These are phyloP conservation scores for Rosa persica DNA, from an alignment of 306 rosid species.

Conservation along the genomic window DNA sequence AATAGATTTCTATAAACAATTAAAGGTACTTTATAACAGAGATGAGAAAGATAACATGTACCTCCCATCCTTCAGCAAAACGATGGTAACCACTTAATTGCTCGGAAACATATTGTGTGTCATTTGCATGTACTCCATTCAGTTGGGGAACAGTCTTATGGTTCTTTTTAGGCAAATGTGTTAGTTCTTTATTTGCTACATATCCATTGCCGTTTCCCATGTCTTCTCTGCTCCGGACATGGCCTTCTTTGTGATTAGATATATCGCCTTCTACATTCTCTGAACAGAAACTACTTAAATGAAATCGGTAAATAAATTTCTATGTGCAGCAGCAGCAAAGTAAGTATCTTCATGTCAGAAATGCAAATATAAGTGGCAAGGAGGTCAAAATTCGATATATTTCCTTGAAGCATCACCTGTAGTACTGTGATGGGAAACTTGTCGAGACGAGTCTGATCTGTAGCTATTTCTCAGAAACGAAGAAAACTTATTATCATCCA, in stretches of 20 bases:
- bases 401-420: constrained; percentile 65
- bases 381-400: neutral
- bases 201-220: constrained; percentile 42
- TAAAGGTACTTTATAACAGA: too few species aligned
- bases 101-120: constrained; percentile 44
- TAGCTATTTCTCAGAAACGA: constrained; percentile 42
- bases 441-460: constrained; percentile 33
- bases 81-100: constrained; percentile 55
- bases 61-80: constrained; percentile 73
- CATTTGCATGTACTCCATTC: constrained; percentile 39
- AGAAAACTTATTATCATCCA: constrained; percentile 39
- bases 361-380: neutral
- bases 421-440: constrained; percentile 30
- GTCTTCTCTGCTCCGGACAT: constrained; percentile 34
- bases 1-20: too few species aligned
- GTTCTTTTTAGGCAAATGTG: constrained; percentile 29
- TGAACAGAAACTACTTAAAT: constrained; percentile 41
- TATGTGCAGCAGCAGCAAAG: neutral
- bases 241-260: constrained; percentile 36
- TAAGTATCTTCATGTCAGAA: neutral
- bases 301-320: constrained; percentile 19
- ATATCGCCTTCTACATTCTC: constrained; percentile 47
- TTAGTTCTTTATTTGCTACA: constrained; percentile 40
- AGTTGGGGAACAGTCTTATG: constrained; percentile 33
- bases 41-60: constrained; percentile 27